A percentile compares a stretch with the other conserved stretches of the same genome.
Conservation (phyloP, 139 green algal genomes). For the Chlamydomonas sphaeroides region DNA sequence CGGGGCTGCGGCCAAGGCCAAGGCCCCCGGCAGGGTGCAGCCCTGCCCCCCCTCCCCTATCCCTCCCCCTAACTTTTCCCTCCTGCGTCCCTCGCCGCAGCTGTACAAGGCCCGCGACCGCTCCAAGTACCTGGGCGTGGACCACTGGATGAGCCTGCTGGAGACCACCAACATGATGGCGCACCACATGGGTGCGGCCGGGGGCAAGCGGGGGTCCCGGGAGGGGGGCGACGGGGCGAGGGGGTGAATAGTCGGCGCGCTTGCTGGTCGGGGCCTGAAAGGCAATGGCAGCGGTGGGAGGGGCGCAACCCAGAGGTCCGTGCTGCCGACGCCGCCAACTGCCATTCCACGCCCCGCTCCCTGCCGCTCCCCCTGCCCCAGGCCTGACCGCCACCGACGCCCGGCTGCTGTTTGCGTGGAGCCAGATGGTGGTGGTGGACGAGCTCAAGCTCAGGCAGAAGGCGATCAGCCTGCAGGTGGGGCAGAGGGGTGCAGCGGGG, state of each 20-base stretch:
- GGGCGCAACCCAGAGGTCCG: too few relatives aligned
- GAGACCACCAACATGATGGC: constrained; percentile 24
- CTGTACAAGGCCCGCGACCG: constrained; percentile 19
- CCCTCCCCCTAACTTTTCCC: neutral
- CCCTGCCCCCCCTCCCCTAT: neutral
- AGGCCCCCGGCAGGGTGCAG: too few relatives aligned
- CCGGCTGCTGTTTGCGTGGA: constrained; percentile 32
- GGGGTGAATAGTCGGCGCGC: too few relatives aligned
- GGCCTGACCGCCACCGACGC: constrained; percentile 34
- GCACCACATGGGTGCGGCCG: constrained; percentile 23
- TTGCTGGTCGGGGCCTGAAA: too few relatives aligned
- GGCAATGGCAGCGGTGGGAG: too few relatives aligned
- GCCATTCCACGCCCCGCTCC: too few relatives aligned
- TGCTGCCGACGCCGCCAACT: too few relatives aligned
- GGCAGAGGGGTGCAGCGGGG: too few relatives aligned
- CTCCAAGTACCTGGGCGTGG: constrained; percentile 27
- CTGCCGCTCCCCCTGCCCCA: neutral
- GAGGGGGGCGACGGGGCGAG: too few relatives aligned
- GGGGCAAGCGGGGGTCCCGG: too few relatives aligned
- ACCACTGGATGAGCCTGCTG: constrained; percentile 36
- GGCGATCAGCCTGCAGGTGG: constrained; percentile 28
- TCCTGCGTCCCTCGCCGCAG: too few relatives aligned
- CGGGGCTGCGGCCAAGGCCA: too few relatives aligned
- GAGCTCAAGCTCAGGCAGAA: constrained; percentile 33
- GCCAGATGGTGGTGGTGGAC: constrained; percentile 45